phyloP scores from a whole-genome alignment of 441 rosid species.

The Rhodomyrtus psidioides region DNA sequence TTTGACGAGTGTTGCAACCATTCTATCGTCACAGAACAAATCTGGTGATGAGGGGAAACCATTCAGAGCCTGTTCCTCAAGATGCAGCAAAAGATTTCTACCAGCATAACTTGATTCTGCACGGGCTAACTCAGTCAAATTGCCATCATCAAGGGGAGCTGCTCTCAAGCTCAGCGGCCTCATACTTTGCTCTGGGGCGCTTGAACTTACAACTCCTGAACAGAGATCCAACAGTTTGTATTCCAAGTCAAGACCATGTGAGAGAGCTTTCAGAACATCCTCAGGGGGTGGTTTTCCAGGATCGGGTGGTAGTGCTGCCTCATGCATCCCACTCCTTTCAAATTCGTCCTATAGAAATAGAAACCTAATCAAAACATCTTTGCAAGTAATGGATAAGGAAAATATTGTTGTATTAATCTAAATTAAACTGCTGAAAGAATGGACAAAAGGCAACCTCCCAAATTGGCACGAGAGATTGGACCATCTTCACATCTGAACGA shows the following conservation, averaged over 20 bases:
- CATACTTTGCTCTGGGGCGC: constrained; percentile 18
- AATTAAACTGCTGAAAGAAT: not conserved
- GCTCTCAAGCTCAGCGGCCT: constrained; percentile 19
- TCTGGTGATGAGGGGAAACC: constrained; percentile 19
- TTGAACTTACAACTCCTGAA: constrained; percentile 16
- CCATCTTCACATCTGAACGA: constrained; percentile 73
- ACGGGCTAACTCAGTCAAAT: constrained; percentile 21
- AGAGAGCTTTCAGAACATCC: constrained; percentile 65
- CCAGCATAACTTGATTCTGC: constrained; percentile 21
- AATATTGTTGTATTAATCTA: not conserved
- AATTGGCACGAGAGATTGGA: constrained; percentile 92
- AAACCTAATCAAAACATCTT: not conserved
- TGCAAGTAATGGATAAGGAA: not conserved
- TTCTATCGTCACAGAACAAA: constrained; percentile 17
- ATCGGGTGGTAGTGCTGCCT: constrained; percentile 44
- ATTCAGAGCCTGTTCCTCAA: constrained; percentile 14
- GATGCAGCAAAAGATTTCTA: constrained; percentile 20
- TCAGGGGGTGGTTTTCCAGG: constrained; percentile 67
- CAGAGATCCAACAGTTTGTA: constrained; percentile 31
- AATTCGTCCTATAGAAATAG: constrained; percentile 59
- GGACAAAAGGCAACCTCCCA: constrained; percentile 73
- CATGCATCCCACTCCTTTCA: constrained; percentile 70
- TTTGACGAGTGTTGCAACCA: constrained; percentile 7
- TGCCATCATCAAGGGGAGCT: constrained; percentile 19
- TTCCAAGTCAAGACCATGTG: constrained; percentile 47